Percentiles rank a stretch among this genome's conserved stretches.
These are phyloP conservation scores for Podaxis sp. DNA, from an alignment of 768 basidiomycete genomes.

Conservation along the genomic window DNA sequence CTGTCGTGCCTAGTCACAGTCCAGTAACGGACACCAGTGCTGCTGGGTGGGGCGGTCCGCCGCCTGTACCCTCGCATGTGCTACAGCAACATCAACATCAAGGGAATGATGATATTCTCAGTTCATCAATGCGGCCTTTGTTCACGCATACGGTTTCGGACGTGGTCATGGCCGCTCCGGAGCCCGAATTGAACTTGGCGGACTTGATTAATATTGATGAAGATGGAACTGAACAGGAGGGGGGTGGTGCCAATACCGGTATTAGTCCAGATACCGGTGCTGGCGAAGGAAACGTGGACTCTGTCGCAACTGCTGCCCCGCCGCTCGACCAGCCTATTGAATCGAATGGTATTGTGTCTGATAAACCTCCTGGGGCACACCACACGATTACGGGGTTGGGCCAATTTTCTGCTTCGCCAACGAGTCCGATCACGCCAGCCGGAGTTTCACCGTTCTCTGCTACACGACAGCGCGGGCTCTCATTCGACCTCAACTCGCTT, in stretches of 20 bases:
- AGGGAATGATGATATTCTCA: constrained; percentile 16
- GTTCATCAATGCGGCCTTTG: constrained; percentile 24
- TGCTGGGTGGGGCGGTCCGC: constrained; percentile 59
- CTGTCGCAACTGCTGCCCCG: constrained; percentile 12
- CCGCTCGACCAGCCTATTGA: constrained; percentile 10
- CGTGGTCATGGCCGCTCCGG: constrained; percentile 26
- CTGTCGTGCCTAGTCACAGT: constrained; percentile 43
- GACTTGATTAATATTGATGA: constrained; percentile 82
- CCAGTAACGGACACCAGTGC: constrained; percentile 25
- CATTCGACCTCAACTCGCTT: constrained; percentile 72
- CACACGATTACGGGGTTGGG: constrained; percentile 19
- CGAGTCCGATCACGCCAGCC: constrained; percentile 29
- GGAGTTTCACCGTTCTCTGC: constrained; percentile 51
- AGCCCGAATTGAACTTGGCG: constrained; percentile 69
- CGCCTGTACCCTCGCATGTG: constrained; percentile 53
- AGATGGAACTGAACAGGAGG: constrained; percentile 42
- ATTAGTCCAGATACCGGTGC: constrained; percentile 18
- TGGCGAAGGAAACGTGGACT: constrained; percentile 18
- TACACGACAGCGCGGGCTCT: constrained; percentile 44
- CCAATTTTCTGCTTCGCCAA: constrained; percentile 18
- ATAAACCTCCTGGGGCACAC: constrained; percentile 5
- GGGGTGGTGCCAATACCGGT: neutral
- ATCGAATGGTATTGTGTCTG: neutral
- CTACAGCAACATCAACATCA: constrained; percentile 28
- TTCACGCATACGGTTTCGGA: constrained; percentile 41